Evolutionary conservation across 2,329 filamentous ascomycete genomes (phyloP).

Genomic region (Ilyonectria robusta): DNA sequence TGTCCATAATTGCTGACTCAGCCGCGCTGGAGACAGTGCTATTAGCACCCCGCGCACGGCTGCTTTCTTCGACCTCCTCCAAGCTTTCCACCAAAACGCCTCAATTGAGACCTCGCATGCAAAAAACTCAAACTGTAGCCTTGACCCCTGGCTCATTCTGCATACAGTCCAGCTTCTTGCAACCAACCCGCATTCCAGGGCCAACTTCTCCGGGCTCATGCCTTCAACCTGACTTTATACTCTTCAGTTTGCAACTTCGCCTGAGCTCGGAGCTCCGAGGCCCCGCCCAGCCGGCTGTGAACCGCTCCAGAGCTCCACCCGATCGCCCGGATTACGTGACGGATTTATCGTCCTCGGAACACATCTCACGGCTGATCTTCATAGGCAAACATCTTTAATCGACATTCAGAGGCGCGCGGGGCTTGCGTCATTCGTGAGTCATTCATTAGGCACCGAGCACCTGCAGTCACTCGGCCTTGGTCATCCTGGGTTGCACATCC

Average conservation of each 20-base stretch:
- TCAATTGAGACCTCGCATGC: background rate
- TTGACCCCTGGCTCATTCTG: background rate
- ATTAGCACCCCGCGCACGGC: slow-evolving; percentile 1
- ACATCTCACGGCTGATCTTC: background rate
- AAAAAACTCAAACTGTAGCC: background rate
- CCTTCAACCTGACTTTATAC: background rate
- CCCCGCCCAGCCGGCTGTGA: background rate
- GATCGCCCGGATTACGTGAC: background rate
- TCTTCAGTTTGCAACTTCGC: background rate
- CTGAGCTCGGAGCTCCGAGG: slow-evolving; percentile 17
- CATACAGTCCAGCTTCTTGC: background rate
- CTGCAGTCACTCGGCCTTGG: too few relatives aligned
- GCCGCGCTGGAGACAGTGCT: background rate
- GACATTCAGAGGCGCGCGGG: background rate
- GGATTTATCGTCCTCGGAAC: background rate
- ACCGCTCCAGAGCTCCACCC: background rate
- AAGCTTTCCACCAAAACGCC: slow-evolving; percentile 12
- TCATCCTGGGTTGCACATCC: background rate
- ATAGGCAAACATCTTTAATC: background rate
- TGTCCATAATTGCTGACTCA: slow-evolving; percentile 14
- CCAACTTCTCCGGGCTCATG: slow-evolving; percentile 1
- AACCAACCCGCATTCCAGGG: background rate
- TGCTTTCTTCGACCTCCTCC: background rate
- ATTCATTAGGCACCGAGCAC: background rate
- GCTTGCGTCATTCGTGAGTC: background rate